Percentiles rank a stretch among this genome's conserved stretches.
Evolutionary conservation across 345 rosid genomes (phyloP).

Genomic region (Lepidium didymum): DNA sequence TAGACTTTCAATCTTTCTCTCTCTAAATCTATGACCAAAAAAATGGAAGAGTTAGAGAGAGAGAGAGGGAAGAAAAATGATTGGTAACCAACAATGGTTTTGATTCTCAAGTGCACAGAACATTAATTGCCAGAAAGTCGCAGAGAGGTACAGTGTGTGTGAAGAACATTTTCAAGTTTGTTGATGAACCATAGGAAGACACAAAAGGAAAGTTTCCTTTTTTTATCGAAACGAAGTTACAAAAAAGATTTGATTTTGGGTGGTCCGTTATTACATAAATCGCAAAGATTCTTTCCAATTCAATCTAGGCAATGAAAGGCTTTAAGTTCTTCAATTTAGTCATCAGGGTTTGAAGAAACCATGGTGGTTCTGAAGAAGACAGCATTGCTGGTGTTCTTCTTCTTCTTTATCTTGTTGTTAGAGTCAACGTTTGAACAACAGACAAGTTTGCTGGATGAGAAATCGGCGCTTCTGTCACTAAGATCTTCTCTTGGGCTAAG

Average conservation of each 20-base stretch:
- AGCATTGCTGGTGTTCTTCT: conserved; percentile 24
- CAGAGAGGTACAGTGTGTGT: conserved; percentile 23
- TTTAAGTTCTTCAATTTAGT: conserved; percentile 11
- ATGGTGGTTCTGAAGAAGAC: conserved; percentile 53
- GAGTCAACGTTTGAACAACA: conserved; percentile 64
- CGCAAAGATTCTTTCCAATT: conserved; percentile 2
- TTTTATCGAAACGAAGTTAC: not conserved
- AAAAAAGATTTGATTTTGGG: not conserved
- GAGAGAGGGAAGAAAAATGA: conserved; percentile 13
- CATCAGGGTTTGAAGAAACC: conserved; percentile 31
- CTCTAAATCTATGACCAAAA: conserved; percentile 23
- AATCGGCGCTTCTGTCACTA: conserved; percentile 50
- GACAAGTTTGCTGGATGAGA: conserved; percentile 45
- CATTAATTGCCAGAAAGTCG: conserved; percentile 14
- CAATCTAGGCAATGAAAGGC: conserved; percentile 3
- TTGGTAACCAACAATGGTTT: conserved; percentile 24
- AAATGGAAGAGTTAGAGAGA: conserved; percentile 29
- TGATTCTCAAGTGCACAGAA: conserved; percentile 4
- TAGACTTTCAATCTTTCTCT: conserved; percentile 19
- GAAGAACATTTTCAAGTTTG: not conserved
- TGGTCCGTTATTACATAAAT: not conserved
- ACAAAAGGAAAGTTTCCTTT: conserved; percentile 4
- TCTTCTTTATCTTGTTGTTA: conserved; percentile 37
- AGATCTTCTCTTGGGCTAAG: conserved; percentile 83
- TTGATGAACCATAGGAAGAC: not conserved